Conservation (phyloP, 2,329 filamentous ascomycete genomes). For the Bertia moriformis region DNA sequence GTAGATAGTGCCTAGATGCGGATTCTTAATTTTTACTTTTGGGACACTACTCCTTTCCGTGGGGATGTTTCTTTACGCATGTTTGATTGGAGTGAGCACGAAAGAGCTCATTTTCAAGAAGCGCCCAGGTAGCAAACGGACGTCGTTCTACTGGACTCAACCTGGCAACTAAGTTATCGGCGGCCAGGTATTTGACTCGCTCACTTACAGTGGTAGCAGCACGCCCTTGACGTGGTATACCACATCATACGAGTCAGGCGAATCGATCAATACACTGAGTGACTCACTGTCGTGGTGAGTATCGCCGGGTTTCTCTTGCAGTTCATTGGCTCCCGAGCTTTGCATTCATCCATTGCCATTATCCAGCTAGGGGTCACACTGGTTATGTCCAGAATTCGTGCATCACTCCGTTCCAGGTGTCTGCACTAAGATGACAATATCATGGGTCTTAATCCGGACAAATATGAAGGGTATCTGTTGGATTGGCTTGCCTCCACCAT, state of each 20-base stretch:
- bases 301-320: background rate
- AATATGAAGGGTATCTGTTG: too few relatives aligned
- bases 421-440: too few relatives aligned
- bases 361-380: background rate
- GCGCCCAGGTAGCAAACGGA: too few relatives aligned
- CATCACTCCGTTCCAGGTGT: too few relatives aligned
- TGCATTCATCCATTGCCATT: background rate
- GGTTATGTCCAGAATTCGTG: too few relatives aligned
- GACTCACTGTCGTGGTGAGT: background rate
- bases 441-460: too few relatives aligned
- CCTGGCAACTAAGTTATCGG: background rate
- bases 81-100: background rate
- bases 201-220: background rate
- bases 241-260: too few relatives aligned
- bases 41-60: background rate
- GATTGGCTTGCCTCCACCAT: too few relatives aligned
- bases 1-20: background rate
- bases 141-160: background rate
- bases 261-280: too few relatives aligned
- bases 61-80: background rate
- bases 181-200: background rate
- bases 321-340: background rate
- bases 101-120: background rate
- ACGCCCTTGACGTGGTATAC: background rate
- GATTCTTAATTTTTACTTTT: background rate